Evolutionary conservation across 805 yeast species (phyloP), one percentile per base, ranked within the genome.

Genomic region (Metschnikowia amazonensis): DNA sequence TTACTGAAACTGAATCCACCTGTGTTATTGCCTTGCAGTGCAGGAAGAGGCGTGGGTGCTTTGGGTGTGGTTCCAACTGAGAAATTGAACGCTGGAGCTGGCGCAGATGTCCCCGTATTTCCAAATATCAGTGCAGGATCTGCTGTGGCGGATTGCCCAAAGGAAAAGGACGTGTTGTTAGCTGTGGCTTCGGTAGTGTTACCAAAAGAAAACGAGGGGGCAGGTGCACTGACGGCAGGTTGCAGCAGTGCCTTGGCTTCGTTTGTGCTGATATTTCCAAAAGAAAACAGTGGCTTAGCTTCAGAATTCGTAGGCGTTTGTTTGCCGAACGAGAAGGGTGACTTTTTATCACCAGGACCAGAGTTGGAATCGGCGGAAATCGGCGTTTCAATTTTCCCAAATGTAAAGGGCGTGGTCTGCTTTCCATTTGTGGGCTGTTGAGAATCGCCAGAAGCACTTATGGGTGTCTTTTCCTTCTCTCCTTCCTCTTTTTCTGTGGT

Each of bases 101-200:
- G 56, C 10, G 55, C 50, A 11, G 34, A 35, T 6, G 28, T 35
- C 10, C 47, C 45, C 2, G 53, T 56, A 9, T 29, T 48, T 17
- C 66, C 67, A 46, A 66, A 66, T 11, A 65, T 59, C 41, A 53
- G 46, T 1, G 70, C 60, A 1, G 70, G 70, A 43, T 64, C 67
- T 4, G 68, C 67, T 1, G 65, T 55, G 1, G 62, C 50, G 8
- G 42, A 29, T 31, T 54, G 55, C 4, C 60, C 60, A 27, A 57
- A 57, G 21, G 43, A 44, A 31, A 58, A 55, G 4, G 51, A 25
- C 1, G 55, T 38, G 14, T 43, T 27, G 33, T 32, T 48, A 11
- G 43, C 24, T 9, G 39, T 11, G 8, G 35, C 37, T 30, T 43
- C 42, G 21, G 35, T 13, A 14, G 39, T 43, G 21, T 44, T 47